These are phyloP conservation scores for Colletotrichum orbiculare DNA, from an alignment of 2,329 filamentous ascomycete genomes.

Conservation along the genomic window DNA sequence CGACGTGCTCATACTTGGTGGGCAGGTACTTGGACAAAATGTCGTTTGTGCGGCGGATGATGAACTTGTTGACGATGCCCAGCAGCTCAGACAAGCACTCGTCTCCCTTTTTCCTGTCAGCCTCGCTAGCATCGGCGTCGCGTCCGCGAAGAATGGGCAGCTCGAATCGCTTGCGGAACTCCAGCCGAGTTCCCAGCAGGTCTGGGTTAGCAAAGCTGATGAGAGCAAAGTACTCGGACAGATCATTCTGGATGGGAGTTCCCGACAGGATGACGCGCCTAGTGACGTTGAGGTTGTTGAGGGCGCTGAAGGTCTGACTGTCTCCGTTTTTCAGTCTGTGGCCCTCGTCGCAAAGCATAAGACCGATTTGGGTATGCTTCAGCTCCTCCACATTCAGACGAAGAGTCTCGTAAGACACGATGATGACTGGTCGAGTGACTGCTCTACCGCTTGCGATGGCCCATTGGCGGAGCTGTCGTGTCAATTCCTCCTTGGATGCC, in stretches of 20 bases:
- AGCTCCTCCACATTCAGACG: conserved; percentile 91
- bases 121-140: conserved; percentile 88
- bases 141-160: conserved; percentile 91
- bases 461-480: conserved; percentile 92
- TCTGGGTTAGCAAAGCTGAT: conserved; percentile 97
- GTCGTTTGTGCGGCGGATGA: conserved; percentile 97
- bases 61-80: conserved; percentile 93
- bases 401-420: conserved; percentile 97
- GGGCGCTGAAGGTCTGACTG: conserved; percentile 90
- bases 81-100: conserved; percentile 85
- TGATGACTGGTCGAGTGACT: conserved; percentile 91
- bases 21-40: conserved; percentile 97
- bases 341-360: conserved; percentile 95
- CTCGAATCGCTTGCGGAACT: conserved; percentile 95
- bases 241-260: conserved; percentile 96
- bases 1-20: conserved; percentile 98
- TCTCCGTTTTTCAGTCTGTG: conserved; percentile 97
- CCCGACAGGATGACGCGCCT: conserved; percentile 94
- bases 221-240: conserved; percentile 97
- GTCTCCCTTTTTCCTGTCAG: conserved; percentile 84
- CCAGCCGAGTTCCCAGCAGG: conserved; percentile 85
- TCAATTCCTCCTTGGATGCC: conserved; percentile 92
- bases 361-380: conserved; percentile 87
- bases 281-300: conserved; percentile 91
- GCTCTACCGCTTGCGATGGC: conserved; percentile 90